phyloP scores from a whole-genome alignment of 352 stramenopile species.

The Elongisporangium senticosum region DNA sequence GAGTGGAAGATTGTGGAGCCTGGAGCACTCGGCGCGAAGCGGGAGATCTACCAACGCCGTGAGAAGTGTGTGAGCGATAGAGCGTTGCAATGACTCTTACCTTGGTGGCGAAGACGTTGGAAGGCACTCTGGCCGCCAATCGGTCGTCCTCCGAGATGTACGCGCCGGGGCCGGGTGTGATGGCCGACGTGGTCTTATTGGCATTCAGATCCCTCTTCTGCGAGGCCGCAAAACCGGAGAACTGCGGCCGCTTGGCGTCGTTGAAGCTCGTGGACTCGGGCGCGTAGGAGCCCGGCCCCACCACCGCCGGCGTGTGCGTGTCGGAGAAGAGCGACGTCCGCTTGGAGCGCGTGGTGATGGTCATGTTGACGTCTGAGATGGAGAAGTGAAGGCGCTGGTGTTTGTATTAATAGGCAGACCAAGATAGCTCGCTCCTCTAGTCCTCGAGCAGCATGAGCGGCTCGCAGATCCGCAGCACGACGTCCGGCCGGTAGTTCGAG shows the following conservation, averaged over 20 bases:
- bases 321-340: conserved; percentile 50
- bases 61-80: neutral
- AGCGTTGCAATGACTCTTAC: conserved; percentile 13
- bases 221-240: conserved; percentile 67
- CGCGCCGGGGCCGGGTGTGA: conserved; percentile 66
- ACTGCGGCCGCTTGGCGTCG: conserved; percentile 22
- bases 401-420: neutral
- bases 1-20: conserved; percentile 61
- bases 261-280: conserved; percentile 56
- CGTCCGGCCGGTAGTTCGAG: conserved; percentile 45
- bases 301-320: conserved; percentile 34
- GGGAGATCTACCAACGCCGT: conserved; percentile 35
- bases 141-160: conserved; percentile 28
- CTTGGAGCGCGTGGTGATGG: conserved; percentile 76
- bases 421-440: conserved; percentile 3
- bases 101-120: conserved; percentile 72
- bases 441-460: conserved; percentile 26
- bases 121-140: conserved; percentile 16
- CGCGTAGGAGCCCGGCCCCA: conserved; percentile 65
- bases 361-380: conserved; percentile 38
- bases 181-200: conserved; percentile 73
- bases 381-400: neutral
- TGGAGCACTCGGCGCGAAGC: conserved; percentile 64
- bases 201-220: conserved; percentile 72
- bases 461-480: conserved; percentile 43